A percentile compares a stretch with the other conserved stretches of the same genome.
phyloP scores from a whole-genome alignment of 768 basidiomycete genomes.

The Clavaria fumosa region DNA sequence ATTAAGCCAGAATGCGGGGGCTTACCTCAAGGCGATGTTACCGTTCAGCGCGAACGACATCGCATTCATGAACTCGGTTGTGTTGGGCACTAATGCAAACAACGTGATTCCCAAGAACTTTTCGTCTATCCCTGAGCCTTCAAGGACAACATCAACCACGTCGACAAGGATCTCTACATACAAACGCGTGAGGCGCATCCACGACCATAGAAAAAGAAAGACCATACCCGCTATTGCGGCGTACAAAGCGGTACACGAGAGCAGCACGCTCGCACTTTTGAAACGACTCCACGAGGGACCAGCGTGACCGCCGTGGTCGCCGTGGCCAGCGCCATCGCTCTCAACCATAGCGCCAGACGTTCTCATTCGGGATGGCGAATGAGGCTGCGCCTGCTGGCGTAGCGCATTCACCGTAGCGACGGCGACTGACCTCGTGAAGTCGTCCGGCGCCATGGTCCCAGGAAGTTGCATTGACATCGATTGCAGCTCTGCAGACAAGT shows the following conservation, averaged over 20 bases:
- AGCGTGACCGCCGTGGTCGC: conserved; percentile 70
- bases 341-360: conserved; percentile 19
- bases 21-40: conserved; percentile 89
- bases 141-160: conserved; percentile 85
- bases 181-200: conserved; percentile 1
- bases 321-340: conserved; percentile 28
- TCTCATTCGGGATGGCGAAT: conserved; percentile 33
- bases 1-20: too few relatives aligned
- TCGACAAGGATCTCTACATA: conserved; percentile 77
- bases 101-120: conserved; percentile 95
- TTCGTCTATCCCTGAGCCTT: conserved; percentile 87
- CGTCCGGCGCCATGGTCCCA: conserved; percentile 60
- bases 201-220: not conserved
- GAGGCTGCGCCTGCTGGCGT: conserved; percentile 45
- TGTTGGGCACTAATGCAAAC: conserved; percentile 95
- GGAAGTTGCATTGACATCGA: conserved; percentile 45
- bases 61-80: conserved; percentile 99
- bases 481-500: conserved; percentile 41
- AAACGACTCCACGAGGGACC: conserved; percentile 91
- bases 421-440: conserved; percentile 86
- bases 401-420: conserved; percentile 88
- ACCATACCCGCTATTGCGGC: conserved; percentile 85
- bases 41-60: conserved; percentile 95
- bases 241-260: conserved; percentile 84
- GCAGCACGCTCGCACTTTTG: conserved; percentile 77